Evolutionary conservation across 177 flowering plant species (phyloP), one percentile per base, ranked within the genome.

Genomic region (Vitis hybrid): DNA sequence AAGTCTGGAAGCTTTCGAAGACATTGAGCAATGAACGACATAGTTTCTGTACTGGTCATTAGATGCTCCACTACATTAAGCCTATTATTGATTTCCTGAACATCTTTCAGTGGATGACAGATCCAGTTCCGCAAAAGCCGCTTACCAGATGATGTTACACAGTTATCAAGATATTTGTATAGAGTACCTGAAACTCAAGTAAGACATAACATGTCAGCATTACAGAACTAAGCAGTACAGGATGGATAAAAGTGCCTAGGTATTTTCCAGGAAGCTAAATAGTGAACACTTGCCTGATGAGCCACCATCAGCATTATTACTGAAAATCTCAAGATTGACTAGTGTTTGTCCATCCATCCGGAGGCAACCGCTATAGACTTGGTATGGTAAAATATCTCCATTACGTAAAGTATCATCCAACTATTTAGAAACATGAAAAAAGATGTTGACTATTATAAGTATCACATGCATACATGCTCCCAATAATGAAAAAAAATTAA

Each of bases 311-410:
- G 84, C 92, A 86, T 73, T 92, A 71, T 93, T 96, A 72, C 72
- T 75, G 71, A 92, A 93, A 57, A 96, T 83, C 83, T 96, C 99
- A 73, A 93, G 95, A 84, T 96, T 96, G n/a, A 88, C 82, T 45
- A 92, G 81, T 39, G 99, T 90, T 77, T 93, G 98, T n/a, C 99
- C 97, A 76, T 96, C 99, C 88, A 96, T 89, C 80, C 91, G 85
- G 63, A 96, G 89, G 77, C 85, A 89, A 52, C 92, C 96, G 66
- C 60, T 82, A 52, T 87, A 93, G 55, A 93, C 88, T 77, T 92
- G 81, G 72, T 93, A 93, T 33, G 97, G 86, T 48, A 76, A 66
- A 71, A 96, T 74, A 67, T 89, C 97, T 22, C 97, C 98, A 80
- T 87, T 87, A 62, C 82, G 78, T 74, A 96, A 71, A 53, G 76